These are phyloP conservation scores for Asterella californica DNA, from an alignment of 225 moss, liverwort and hornwort species.

Conservation along the genomic window DNA sequence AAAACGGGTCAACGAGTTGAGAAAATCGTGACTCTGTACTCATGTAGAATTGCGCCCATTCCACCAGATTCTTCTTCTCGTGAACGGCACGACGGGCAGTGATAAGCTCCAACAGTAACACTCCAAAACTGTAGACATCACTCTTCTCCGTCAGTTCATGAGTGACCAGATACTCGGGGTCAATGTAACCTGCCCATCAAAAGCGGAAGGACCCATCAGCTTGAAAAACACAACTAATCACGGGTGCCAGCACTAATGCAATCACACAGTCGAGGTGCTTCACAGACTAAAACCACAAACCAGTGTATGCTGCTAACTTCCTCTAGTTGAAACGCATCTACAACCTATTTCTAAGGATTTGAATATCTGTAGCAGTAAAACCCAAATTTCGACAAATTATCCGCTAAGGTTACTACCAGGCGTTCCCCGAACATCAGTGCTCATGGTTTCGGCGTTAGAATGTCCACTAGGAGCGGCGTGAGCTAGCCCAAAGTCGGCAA, in stretches of 20 bases:
- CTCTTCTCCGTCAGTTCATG: conserved; percentile 33
- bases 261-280: background rate
- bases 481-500: conserved; percentile 67
- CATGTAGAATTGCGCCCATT: conserved; percentile 59
- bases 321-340: background rate
- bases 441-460: conserved; percentile 40
- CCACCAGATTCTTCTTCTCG: conserved; percentile 44
- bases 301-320: background rate
- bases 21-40: conserved; percentile 41
- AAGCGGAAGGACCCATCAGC: conserved; percentile 12
- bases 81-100: conserved; percentile 46
- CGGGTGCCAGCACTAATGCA: background rate
- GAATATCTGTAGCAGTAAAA: background rate
- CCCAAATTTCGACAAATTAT: background rate
- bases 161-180: conserved; percentile 31
- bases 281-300: background rate
- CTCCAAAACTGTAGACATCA: conserved; percentile 35
- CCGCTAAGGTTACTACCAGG: conserved; percentile 36
- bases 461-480: conserved; percentile 45
- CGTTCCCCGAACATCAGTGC: conserved; percentile 53
- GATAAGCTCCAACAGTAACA: conserved; percentile 24
- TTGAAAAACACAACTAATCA: background rate
- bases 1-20: conserved; percentile 51
- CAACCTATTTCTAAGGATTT: background rate
- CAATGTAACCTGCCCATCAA: conserved; percentile 29